Conservation (phyloP, 1,284 basidiomycete genomes). For the Irpex sp. region DNA sequence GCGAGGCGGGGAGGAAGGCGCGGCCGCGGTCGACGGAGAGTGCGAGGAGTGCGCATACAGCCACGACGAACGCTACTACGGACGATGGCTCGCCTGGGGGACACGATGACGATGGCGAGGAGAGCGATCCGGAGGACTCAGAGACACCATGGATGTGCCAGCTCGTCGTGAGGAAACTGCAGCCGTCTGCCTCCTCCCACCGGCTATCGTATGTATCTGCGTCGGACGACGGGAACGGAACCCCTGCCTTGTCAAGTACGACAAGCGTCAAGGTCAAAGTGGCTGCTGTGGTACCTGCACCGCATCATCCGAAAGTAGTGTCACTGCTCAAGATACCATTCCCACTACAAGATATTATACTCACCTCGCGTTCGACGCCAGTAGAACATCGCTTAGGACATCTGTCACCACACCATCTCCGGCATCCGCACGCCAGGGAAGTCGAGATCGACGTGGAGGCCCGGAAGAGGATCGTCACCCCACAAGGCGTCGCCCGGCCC, state of each 20-base stretch:
- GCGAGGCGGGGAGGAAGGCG: neutral
- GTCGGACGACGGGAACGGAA: conserved; percentile 7
- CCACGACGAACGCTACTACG: conserved; percentile 12
- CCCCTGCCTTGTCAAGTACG: neutral
- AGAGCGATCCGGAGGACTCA: conserved; percentile 92
- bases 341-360: conserved; percentile 67
- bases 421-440: neutral
- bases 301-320: conserved; percentile 95
- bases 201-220: neutral
- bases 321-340: conserved; percentile 88
- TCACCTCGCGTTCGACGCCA: neutral
- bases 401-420: neutral
- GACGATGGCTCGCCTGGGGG: conserved; percentile 13
- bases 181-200: neutral
- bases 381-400: neutral
- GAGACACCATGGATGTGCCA: conserved; percentile 94
- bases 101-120: conserved; percentile 47
- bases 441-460: conserved; percentile 49
- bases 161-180: conserved; percentile 45
- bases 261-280: conserved; percentile 46
- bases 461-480: conserved; percentile 44
- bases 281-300: conserved; percentile 85
- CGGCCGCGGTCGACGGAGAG: conserved; percentile 13
- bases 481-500: conserved; percentile 41
- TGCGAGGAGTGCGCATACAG: conserved; percentile 7